phyloP scores from a whole-genome alignment of 768 basidiomycete species.

The Porphyrellus cyaneotinctus region DNA sequence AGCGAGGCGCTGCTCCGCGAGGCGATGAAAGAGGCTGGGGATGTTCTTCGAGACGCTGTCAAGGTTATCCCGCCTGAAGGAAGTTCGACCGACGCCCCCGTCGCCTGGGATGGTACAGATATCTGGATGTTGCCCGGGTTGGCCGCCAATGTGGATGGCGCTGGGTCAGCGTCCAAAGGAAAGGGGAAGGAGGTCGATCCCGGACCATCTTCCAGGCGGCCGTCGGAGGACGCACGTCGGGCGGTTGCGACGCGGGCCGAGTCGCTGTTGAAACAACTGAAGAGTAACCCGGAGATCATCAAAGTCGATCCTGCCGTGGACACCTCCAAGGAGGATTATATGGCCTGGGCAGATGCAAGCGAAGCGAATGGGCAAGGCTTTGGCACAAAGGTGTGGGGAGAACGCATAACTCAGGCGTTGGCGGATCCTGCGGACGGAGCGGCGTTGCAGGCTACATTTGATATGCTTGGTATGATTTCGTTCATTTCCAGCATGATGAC shows the following conservation, averaged over 20 bases:
- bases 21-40: slow-evolving; percentile 76
- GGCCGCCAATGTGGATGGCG: slow-evolving; percentile 18
- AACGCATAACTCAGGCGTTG: slow-evolving; percentile 45
- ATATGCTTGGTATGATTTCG: slow-evolving; percentile 52
- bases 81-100: slow-evolving; percentile 24
- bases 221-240: slow-evolving; percentile 40
- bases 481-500: slow-evolving; percentile 1
- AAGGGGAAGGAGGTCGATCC: slow-evolving; percentile 35
- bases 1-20: slow-evolving; percentile 62
- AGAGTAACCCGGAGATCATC: slow-evolving; percentile 70
- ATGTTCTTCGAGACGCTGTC: slow-evolving; percentile 81
- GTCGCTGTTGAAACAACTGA: slow-evolving; percentile 66
- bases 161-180: slow-evolving; percentile 24
- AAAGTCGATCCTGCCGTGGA: slow-evolving; percentile 72
- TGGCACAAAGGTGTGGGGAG: slow-evolving; percentile 48
- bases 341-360: slow-evolving; percentile 56
- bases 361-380: slow-evolving; percentile 54
- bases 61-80: slow-evolving; percentile 87
- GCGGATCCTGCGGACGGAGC: slow-evolving; percentile 49
- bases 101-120: slow-evolving; percentile 83
- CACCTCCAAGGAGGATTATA: slow-evolving; percentile 50
- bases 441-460: slow-evolving; percentile 48
- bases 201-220: slow-evolving; percentile 26
- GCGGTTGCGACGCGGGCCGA: slow-evolving; percentile 74
- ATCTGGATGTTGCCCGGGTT: slow-evolving; percentile 69